Percentiles rank a stretch among this genome's conserved stretches.
Conservation (phyloP, 306 rosid species). For the Cotoneaster glaucophyllus region DNA sequence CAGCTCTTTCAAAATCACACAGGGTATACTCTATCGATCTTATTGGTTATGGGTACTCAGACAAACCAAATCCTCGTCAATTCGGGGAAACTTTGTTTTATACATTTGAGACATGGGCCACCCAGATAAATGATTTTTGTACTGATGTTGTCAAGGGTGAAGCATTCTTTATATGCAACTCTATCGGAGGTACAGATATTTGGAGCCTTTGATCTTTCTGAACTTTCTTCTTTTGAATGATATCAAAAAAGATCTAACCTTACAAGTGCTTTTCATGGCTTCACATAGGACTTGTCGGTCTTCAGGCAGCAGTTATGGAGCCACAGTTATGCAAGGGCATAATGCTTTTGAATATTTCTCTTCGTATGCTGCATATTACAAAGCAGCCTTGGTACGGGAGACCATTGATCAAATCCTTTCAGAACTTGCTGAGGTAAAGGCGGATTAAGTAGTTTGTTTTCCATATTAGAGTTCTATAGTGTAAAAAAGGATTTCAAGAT, state of each 20-base stretch:
- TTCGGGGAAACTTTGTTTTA: slow-evolving; percentile 54
- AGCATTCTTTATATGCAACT: slow-evolving; percentile 87
- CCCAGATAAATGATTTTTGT: slow-evolving; percentile 77
- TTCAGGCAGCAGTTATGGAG: slow-evolving; percentile 72
- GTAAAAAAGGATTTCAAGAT: not conserved
- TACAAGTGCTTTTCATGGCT: slow-evolving; percentile 1
- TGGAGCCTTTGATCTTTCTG: not conserved
- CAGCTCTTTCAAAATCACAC: slow-evolving; percentile 64
- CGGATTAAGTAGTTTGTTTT: slow-evolving; percentile 12
- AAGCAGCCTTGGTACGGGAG: slow-evolving; percentile 95
- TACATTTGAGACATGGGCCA: slow-evolving; percentile 92
- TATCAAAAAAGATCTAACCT: not conserved
- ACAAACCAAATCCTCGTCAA: slow-evolving; percentile 80
- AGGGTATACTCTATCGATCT: slow-evolving; percentile 87
- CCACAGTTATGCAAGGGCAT: slow-evolving; percentile 74
- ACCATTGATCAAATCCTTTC: slow-evolving; percentile 76
- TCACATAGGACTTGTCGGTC: slow-evolving; percentile 89
- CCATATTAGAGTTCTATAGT: not conserved
- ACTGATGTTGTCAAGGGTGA: slow-evolving; percentile 59
- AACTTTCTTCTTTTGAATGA: not conserved
- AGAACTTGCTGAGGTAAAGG: slow-evolving; percentile 72
- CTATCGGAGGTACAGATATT: slow-evolving; percentile 71
- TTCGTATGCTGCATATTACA: slow-evolving; percentile 87
- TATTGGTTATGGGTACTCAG: slow-evolving; percentile 94
- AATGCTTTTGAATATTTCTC: slow-evolving; percentile 71